phyloP scores from a whole-genome alignment of 805 yeast genomes.

The Candida arabinofermentans region DNA sequence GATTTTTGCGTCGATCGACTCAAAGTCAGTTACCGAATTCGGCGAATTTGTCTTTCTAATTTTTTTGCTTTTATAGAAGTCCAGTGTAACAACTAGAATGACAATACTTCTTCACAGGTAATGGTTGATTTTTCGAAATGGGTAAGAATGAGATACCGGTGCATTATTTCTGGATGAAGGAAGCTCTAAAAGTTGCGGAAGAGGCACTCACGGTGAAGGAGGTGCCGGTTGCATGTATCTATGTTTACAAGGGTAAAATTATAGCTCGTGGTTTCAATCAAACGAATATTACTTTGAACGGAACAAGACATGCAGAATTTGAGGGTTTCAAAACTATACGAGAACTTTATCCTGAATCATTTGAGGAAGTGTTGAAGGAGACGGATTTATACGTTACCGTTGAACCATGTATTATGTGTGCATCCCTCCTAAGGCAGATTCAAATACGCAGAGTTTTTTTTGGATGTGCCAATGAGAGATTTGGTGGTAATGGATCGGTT shows the following conservation, averaged over 20 bases:
- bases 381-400: constrained; percentile 86
- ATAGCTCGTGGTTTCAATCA: constrained; percentile 79
- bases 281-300: constrained; percentile 80
- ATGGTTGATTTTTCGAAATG: background rate
- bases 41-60: too few species aligned
- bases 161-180: constrained; percentile 42
- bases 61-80: too few species aligned
- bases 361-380: constrained; percentile 40
- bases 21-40: too few species aligned
- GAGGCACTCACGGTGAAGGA: constrained; percentile 64
- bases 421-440: constrained; percentile 80
- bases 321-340: constrained; percentile 63
- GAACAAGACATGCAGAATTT: constrained; percentile 92
- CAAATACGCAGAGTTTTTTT: constrained; percentile 71
- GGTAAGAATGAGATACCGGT: constrained; percentile 4
- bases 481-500: constrained; percentile 96
- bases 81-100: too few species aligned
- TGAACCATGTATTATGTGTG: constrained; percentile 99
- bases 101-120: too few species aligned
- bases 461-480: constrained; percentile 92
- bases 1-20: too few species aligned
- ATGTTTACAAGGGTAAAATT: constrained; percentile 47
- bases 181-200: constrained; percentile 54
- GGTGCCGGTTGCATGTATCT: constrained; percentile 83
- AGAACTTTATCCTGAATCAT: constrained; percentile 25